A percentile compares a stretch with the other conserved stretches of the same genome.
Conservation (phyloP, 768 basidiomycete genomes). For the Daedaleopsis nitida region DNA sequence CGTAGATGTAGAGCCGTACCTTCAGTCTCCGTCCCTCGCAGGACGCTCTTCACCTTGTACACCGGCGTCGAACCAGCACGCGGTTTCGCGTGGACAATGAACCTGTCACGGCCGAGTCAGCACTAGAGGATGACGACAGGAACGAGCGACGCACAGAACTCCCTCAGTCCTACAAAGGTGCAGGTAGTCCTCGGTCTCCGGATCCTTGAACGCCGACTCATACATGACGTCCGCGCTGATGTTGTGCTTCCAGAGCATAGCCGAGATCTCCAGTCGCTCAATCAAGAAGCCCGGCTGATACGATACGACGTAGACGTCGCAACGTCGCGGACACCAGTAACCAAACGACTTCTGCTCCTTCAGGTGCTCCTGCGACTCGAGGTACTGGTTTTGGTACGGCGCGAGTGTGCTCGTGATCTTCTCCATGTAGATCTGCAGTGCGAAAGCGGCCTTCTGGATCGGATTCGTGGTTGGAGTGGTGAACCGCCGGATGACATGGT, state of each 20-base stretch:
- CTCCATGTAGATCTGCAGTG: conserved; percentile 76
- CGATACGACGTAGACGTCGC: conserved; percentile 85
- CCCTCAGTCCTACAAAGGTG: conserved; percentile 80
- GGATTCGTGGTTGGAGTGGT: conserved; percentile 53
- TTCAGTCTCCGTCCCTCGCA: conserved; percentile 77
- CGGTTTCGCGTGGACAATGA: conserved; percentile 55
- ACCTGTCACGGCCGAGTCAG: conserved; percentile 35
- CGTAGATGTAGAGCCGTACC: conserved; percentile 42
- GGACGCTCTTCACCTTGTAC: conserved; percentile 82
- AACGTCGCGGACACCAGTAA: conserved; percentile 86
- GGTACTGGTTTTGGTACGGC: conserved; percentile 63
- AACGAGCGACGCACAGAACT: conserved; percentile 58
- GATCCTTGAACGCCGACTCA: conserved; percentile 65
- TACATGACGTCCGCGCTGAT: conserved; percentile 91
- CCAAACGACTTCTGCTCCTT: conserved; percentile 85
- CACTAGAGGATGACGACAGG: not conserved
- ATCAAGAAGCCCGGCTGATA: conserved; percentile 74
- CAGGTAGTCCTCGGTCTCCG: conserved; percentile 63
- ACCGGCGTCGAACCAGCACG: conserved; percentile 56
- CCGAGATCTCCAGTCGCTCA: conserved; percentile 76
- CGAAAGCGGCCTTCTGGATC: conserved; percentile 66
- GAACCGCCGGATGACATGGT: conserved; percentile 65
- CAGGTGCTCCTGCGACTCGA: conserved; percentile 57
- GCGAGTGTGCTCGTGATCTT: conserved; percentile 74
- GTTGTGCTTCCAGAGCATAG: conserved; percentile 76